Evolutionary conservation across 192 early-diverging fungal species (phyloP).

Genomic region (Neocallimastix lanati): DNA sequence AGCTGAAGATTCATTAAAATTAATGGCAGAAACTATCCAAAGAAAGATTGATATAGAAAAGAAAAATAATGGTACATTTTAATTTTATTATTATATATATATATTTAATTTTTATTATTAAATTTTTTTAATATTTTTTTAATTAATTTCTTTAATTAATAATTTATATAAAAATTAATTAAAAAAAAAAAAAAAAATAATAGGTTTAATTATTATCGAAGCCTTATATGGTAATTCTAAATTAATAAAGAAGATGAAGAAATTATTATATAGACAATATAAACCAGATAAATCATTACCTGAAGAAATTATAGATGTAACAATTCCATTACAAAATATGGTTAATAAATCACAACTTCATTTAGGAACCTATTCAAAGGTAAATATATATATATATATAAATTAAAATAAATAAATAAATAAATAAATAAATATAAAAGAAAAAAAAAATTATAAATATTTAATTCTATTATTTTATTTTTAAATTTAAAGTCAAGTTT

Average conservation of each 20-base stretch:
- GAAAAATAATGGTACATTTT: slow-evolving; percentile 25
- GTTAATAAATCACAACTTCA: slow-evolving; percentile 72
- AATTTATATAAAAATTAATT: too few species aligned
- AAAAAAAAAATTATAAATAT: not conserved
- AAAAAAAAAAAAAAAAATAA: too few species aligned
- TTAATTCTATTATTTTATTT: not conserved
- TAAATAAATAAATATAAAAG: too few species aligned
- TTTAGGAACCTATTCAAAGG: slow-evolving; percentile 75
- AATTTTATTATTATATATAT: not conserved
- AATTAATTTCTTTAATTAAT: too few species aligned
- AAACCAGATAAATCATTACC: not conserved
- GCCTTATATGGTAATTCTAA: slow-evolving; percentile 67
- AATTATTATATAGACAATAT: not conserved
- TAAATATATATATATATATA: too few species aligned
- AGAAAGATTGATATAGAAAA: slow-evolving; percentile 51
- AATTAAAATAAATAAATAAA: too few species aligned
- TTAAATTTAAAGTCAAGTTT: slow-evolving; percentile 45
- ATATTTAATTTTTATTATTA: too few species aligned
- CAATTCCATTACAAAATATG: slow-evolving; percentile 63
- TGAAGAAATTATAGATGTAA: slow-evolving; percentile 51
- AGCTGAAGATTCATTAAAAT: slow-evolving; percentile 52
- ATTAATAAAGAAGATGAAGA: not conserved
- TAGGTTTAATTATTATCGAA: slow-evolving; percentile 57
- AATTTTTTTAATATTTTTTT: not conserved
- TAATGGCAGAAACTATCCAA: slow-evolving; percentile 48